Conservation (phyloP, 371 early-diverging fungal genomes). For the Apophysomyces ossiformis region DNA sequence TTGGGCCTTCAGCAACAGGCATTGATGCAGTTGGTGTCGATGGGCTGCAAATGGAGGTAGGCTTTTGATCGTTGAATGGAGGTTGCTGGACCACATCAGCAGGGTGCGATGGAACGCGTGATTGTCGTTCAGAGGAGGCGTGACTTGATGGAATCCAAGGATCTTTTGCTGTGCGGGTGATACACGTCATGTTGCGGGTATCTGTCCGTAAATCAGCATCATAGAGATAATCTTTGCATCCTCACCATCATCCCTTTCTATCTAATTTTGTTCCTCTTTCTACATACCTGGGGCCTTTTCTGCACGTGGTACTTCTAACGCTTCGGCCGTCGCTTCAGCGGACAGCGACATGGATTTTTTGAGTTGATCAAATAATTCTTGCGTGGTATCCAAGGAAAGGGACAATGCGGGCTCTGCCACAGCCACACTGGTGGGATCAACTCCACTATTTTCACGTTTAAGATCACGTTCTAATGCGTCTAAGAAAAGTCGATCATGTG, state of each 20-base stretch:
- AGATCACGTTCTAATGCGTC: constrained; percentile 93
- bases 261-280: too few species aligned
- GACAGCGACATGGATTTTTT: constrained; percentile 38
- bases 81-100: constrained; percentile 29
- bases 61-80: background rate
- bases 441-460: constrained; percentile 79
- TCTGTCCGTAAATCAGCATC: constrained; percentile 1
- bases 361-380: constrained; percentile 50
- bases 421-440: constrained; percentile 64
- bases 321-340: constrained; percentile 41
- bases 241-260: background rate
- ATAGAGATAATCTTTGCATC: background rate
- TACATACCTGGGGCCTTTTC: background rate
- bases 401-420: constrained; percentile 42
- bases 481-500: constrained; percentile 79
- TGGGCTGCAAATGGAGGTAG: background rate
- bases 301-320: constrained; percentile 21
- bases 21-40: background rate
- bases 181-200: background rate
- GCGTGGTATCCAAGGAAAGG: constrained; percentile 44
- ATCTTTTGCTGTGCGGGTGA: background rate
- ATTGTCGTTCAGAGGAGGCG: constrained; percentile 23
- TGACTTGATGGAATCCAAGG: background rate
- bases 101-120: constrained; percentile 48
- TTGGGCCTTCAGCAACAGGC: constrained; percentile 17